These are phyloP conservation scores for Telopea speciosissima DNA, from an alignment of 177 flowering plant genomes.

Conservation along the genomic window DNA sequence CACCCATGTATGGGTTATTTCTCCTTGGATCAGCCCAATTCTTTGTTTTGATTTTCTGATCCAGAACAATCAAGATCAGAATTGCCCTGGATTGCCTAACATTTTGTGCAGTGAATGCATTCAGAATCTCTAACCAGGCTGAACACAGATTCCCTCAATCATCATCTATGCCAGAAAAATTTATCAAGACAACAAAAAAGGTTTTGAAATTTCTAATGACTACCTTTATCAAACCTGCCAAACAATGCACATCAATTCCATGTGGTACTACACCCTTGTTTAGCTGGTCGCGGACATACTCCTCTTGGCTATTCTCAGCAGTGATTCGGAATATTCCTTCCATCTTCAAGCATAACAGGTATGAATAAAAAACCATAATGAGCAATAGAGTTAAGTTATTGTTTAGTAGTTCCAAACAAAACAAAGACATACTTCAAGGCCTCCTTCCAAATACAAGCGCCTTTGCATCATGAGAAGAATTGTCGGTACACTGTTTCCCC, in stretches of 20 bases:
- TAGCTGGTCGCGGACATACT: conserved; percentile 59
- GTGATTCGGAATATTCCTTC: conserved; percentile 93
- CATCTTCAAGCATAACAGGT: conserved; percentile 45
- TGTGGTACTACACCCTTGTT: conserved; percentile 76
- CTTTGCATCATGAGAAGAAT: conserved; percentile 88
- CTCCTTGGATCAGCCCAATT: no score
- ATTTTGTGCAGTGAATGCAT: no score
- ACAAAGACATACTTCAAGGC: conserved; percentile 58
- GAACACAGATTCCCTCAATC: not conserved
- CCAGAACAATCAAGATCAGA: no score
- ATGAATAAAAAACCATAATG: not conserved
- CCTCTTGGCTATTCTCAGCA: conserved; percentile 88
- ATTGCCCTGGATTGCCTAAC: no score
- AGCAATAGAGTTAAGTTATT: not conserved
- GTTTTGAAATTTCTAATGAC: not conserved
- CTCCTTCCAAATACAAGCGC: conserved; percentile 68
- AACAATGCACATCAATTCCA: conserved; percentile 83
- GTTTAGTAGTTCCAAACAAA: not conserved
- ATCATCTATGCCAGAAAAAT: not conserved
- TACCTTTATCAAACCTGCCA: conserved; percentile 94
- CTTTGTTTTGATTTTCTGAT: no score
- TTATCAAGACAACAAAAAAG: not conserved
- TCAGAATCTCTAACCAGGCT: no score
- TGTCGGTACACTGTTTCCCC: conserved; percentile 91
- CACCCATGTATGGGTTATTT: no score